Evolutionary conservation across 208 protist genomes (phyloP).

Genomic region (Wallacemonas rigidus): DNA sequence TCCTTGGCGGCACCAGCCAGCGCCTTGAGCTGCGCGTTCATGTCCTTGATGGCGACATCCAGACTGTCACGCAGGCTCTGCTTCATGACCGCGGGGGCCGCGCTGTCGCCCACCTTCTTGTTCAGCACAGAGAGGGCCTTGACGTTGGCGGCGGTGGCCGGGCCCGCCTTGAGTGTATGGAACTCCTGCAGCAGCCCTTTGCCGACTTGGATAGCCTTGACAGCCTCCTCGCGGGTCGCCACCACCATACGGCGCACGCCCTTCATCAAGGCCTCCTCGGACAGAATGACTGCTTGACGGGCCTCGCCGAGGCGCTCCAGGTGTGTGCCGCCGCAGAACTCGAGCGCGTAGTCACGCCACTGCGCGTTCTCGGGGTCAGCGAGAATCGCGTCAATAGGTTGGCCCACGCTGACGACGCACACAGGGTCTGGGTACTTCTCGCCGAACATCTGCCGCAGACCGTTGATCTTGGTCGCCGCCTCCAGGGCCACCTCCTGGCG

Average conservation of each 20-base stretch:
- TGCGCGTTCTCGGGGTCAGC: constrained; percentile 85
- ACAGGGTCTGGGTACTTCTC: constrained; percentile 99
- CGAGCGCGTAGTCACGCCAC: constrained; percentile 92
- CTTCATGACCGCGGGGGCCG: constrained; percentile 76
- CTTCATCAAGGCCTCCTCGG: constrained; percentile 95
- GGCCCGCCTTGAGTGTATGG: constrained; percentile 33
- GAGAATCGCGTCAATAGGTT: constrained; percentile 88
- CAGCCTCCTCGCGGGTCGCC: constrained; percentile 68
- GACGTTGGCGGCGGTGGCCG: constrained; percentile 54
- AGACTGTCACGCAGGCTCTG: constrained; percentile 79
- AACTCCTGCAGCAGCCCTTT: constrained; percentile 60
- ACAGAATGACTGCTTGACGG: constrained; percentile 91
- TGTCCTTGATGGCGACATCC: constrained; percentile 76
- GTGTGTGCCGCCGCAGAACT: constrained; percentile 99
- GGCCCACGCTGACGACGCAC: constrained; percentile 97
- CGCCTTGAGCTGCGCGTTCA: constrained; percentile 71
- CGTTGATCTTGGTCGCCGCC: constrained; percentile 69
- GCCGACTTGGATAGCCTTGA: constrained; percentile 48
- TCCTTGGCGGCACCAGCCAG: constrained; percentile 66
- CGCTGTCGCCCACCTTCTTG: constrained; percentile 88
- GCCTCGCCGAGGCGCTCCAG: constrained; percentile 86
- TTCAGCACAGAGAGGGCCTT: constrained; percentile 92
- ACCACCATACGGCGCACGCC: constrained; percentile 89
- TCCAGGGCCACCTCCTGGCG: constrained; percentile 87
- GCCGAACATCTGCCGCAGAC: constrained; percentile 95